phyloP scores from a whole-genome alignment of 495 filamentous ascomycete genomes.

The Trichoderma reesei region DNA sequence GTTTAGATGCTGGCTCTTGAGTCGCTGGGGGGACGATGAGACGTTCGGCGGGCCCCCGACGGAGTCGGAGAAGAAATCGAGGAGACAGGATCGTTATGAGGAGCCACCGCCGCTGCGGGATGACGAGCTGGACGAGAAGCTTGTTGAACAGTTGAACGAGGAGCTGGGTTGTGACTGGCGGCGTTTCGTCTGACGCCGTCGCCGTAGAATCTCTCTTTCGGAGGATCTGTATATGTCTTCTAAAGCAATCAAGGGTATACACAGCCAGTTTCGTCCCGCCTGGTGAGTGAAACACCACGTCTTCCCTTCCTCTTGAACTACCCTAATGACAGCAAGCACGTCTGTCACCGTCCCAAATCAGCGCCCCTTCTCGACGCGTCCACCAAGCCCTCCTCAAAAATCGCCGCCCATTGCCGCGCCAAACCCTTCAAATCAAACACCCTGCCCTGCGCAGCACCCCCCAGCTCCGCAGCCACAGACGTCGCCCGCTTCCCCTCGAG shows the following conservation, averaged over 20 bases:
- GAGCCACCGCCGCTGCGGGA: too few species aligned
- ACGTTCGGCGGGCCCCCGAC: too few species aligned
- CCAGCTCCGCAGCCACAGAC: constrained; percentile 39
- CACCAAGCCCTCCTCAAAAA: constrained; percentile 8
- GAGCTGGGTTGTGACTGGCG: too few species aligned
- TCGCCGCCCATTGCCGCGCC: constrained; percentile 16
- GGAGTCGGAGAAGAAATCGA: too few species aligned
- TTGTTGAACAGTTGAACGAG: too few species aligned
- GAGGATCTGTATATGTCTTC: not conserved
- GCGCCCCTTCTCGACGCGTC: not conserved
- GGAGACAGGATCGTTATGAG: too few species aligned
- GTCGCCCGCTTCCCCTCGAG: constrained; percentile 68
- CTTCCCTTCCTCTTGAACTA: not conserved
- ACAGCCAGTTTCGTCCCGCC: not conserved
- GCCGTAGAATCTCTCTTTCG: too few species aligned
- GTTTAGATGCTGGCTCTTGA: too few species aligned
- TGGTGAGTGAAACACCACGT: not conserved
- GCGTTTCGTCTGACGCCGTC: too few species aligned
- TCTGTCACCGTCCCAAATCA: not conserved
- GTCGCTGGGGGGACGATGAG: too few species aligned
- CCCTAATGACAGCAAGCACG: not conserved
- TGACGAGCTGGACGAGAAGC: too few species aligned
- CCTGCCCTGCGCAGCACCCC: not conserved
- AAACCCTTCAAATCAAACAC: constrained; percentile 53
- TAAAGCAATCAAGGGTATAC: not conserved